phyloP scores from a whole-genome alignment of 2,329 filamentous ascomycete genomes.

The Emmonsia crescens region DNA sequence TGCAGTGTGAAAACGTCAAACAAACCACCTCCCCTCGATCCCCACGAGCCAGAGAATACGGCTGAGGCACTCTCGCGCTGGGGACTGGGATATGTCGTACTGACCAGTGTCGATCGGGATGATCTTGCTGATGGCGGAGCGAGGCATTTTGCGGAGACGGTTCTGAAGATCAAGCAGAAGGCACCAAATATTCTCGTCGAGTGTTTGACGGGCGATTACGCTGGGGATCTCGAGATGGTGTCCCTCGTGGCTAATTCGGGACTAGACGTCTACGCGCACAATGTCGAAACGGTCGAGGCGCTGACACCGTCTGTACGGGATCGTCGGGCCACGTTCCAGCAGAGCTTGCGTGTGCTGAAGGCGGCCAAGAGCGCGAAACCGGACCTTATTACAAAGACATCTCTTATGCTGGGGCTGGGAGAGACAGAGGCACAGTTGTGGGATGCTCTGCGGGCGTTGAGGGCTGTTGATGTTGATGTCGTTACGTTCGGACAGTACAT shows the following conservation, averaged over 20 bases:
- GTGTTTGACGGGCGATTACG: constrained; percentile 63
- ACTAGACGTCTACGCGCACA: constrained; percentile 93
- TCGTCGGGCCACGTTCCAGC: constrained; percentile 75
- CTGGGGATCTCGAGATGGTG: constrained; percentile 78
- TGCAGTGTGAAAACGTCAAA: constrained; percentile 90
- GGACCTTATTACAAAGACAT: constrained; percentile 92
- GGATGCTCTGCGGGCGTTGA: constrained; percentile 67
- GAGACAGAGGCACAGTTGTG: constrained; percentile 82
- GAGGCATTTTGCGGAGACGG: constrained; percentile 82
- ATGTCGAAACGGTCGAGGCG: constrained; percentile 87
- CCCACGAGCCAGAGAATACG: constrained; percentile 93
- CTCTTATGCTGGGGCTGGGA: constrained; percentile 89
- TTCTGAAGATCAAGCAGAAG: constrained; percentile 84
- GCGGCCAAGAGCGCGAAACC: constrained; percentile 69
- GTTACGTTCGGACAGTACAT: constrained; percentile 99
- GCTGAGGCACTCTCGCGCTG: constrained; percentile 85
- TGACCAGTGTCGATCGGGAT: constrained; percentile 89
- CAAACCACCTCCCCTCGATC: constrained; percentile 68
- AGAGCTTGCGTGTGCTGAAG: constrained; percentile 68
- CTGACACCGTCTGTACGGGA: constrained; percentile 86
- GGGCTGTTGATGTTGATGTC: constrained; percentile 74
- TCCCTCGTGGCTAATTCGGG: constrained; percentile 73
- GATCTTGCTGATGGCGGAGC: constrained; percentile 84
- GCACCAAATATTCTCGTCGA: constrained; percentile 35
- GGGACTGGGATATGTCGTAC: constrained; percentile 90